Base-by-base conservation (phyloP, 257 asterid species). In the Solanum bukasovii region DNA sequence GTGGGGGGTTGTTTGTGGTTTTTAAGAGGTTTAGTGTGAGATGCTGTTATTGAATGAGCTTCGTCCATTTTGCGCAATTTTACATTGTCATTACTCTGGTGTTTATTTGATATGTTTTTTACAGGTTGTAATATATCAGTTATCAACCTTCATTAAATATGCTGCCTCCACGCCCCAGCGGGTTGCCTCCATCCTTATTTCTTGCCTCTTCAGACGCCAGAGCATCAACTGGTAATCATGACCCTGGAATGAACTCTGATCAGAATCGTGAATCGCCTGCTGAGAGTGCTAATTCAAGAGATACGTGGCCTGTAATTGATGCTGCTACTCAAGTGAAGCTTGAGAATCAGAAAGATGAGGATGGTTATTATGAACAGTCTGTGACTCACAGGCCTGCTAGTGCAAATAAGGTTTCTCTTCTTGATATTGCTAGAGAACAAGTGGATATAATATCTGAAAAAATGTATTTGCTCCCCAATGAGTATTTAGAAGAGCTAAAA, bases 271-370 rank as follows among this genome's bases (percentile, higher is more conserved):
- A 93, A 73, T 95, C 98, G 61, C 99, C 96, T 44, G 87, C 98
- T 6, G 99, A 96, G 86, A 96, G 99, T 92, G 99, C 98, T 71
- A 93, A 98, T 90, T 96, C 99, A 13, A 91, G 98, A 44, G 98
- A 95, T 87, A 95, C 98, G 23, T 95, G 99, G 98, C 99, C 98
- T 85, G 90, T 95, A 20, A 88, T 94, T 75, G 98, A 94, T 83
- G 94, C 93, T 67, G 86, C 93, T 91, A 89, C 59, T 33, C 93
- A 92, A 61, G 92, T 93, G 92, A 92, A 92, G 65, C 68, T 86
- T 87, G 98, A 94, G 88, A 95, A 89, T 89, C 96, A 94, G 73
- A 96, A 93, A 90, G 97, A 90, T 83, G 98, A 95, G 74, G 91
- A 92, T 75, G 96, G 94, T 59, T 94, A 90, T 65, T 90, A 98